phyloP scores from a whole-genome alignment of 345 rosid species.

The Rhodamnia rubescens region DNA sequence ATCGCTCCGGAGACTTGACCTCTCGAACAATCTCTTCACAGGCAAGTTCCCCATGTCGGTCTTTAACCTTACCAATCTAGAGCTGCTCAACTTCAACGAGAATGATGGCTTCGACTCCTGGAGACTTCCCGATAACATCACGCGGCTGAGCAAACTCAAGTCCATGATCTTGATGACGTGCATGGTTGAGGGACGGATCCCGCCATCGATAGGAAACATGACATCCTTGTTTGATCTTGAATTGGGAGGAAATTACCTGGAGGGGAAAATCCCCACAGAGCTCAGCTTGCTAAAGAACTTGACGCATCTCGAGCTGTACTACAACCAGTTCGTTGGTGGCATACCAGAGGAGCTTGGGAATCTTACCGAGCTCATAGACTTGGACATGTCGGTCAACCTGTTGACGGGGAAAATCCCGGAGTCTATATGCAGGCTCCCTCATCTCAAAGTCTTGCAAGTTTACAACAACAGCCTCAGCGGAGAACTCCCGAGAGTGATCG shows the following conservation, averaged over 20 bases:
- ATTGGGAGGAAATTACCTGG: slow-evolving; percentile 63
- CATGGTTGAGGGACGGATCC: slow-evolving; percentile 49
- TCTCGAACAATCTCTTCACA: slow-evolving; percentile 54
- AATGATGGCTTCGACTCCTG: slow-evolving; percentile 35
- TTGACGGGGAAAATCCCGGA: slow-evolving; percentile 73
- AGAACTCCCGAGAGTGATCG: slow-evolving; percentile 58
- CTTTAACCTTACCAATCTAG: slow-evolving; percentile 50
- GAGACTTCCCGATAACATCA: slow-evolving; percentile 41
- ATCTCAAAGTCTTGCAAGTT: slow-evolving; percentile 60
- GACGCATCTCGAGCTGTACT: slow-evolving; percentile 71
- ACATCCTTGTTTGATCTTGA: slow-evolving; percentile 83
- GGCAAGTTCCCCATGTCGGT: slow-evolving; percentile 62
- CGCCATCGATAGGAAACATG: slow-evolving; percentile 68
- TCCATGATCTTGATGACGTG: slow-evolving; percentile 61
- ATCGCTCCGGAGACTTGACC: slow-evolving; percentile 47
- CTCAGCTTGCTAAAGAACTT: slow-evolving; percentile 68
- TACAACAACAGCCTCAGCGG: slow-evolving; percentile 92
- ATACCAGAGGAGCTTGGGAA: slow-evolving; percentile 86
- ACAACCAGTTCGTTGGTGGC: slow-evolving; percentile 57
- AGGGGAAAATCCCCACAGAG: slow-evolving; percentile 59
- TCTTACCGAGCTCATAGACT: slow-evolving; percentile 63
- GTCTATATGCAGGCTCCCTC: slow-evolving; percentile 63
- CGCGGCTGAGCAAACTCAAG: slow-evolving; percentile 45
- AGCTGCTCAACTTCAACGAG: slow-evolving; percentile 39
- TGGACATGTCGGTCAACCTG: slow-evolving; percentile 82